Evolutionary conservation across 352 stramenopile species (phyloP).

Genomic region (Pythium grandisporangium): DNA sequence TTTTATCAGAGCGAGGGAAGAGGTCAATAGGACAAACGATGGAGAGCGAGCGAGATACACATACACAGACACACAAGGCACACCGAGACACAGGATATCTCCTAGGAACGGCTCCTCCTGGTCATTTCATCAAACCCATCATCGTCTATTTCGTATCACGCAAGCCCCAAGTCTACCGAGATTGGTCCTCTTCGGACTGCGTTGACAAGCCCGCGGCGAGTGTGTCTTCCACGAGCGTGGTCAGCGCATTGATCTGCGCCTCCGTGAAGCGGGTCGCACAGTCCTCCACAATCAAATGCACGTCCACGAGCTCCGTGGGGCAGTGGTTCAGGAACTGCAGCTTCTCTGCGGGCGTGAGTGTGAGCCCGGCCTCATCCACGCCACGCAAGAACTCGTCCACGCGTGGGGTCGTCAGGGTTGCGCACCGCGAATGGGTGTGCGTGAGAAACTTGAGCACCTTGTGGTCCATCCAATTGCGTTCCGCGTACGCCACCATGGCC

Average conservation of each 20-base stretch:
- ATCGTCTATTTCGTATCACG: no score
- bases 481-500: slow-evolving; percentile 63
- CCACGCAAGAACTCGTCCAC: slow-evolving; percentile 56
- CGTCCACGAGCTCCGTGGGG: slow-evolving; percentile 73
- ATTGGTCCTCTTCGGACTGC: no score
- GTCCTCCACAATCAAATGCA: slow-evolving; percentile 81
- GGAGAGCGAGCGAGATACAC: no score
- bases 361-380: slow-evolving; percentile 29
- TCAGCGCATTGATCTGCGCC: slow-evolving; percentile 67
- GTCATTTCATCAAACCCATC: no score
- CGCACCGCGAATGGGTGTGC: slow-evolving; percentile 53
- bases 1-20: no score
- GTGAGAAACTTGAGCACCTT: slow-evolving; percentile 85
- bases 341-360: slow-evolving; percentile 60
- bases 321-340: slow-evolving; percentile 84
- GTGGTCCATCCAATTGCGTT: slow-evolving; percentile 87
- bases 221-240: slow-evolving; percentile 57
- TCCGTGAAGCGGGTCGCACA: slow-evolving; percentile 71
- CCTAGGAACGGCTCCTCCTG: no score
- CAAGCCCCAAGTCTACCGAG: no score
- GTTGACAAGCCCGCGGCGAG: slow-evolving; percentile 32
- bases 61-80: no score
- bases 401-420: slow-evolving; percentile 29
- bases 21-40: no score
- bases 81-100: no score